phyloP scores from a whole-genome alignment of 2,329 filamentous ascomycete genomes.

The Apiospora koreana region DNA sequence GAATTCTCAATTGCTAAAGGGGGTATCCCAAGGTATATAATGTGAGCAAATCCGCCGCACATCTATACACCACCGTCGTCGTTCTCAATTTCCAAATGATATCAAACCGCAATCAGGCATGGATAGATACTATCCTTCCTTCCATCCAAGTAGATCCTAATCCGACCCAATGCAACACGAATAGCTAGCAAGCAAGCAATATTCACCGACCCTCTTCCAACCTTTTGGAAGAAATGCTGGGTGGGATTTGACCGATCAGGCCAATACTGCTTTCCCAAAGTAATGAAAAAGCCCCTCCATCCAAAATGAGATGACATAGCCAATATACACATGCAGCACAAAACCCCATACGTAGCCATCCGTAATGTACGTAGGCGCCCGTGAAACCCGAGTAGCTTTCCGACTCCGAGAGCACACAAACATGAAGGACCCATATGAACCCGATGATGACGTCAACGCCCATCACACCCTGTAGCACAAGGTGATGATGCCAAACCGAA shows the following conservation, averaged over 20 bases:
- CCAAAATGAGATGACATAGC: background rate
- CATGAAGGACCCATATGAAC: background rate
- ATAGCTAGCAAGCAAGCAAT: background rate
- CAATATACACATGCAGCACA: background rate
- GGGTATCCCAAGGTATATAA: background rate
- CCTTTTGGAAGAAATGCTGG: background rate
- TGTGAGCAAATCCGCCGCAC: background rate
- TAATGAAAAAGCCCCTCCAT: background rate
- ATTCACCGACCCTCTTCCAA: background rate
- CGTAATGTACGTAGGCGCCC: background rate
- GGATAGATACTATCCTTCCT: background rate
- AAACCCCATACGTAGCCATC: background rate
- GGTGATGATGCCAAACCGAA: background rate
- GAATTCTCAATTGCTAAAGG: background rate
- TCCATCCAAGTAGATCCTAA: background rate
- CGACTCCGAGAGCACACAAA: background rate
- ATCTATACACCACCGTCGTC: background rate
- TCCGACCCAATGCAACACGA: background rate
- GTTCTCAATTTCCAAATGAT: conserved; percentile 7
- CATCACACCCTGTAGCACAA: background rate
- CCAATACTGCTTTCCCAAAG: background rate
- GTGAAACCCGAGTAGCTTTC: background rate
- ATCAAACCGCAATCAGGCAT: background rate
- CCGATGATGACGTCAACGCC: background rate
- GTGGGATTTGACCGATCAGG: background rate